Conservation (phyloP, 495 filamentous ascomycete genomes). For the Monascus purpureus region DNA sequence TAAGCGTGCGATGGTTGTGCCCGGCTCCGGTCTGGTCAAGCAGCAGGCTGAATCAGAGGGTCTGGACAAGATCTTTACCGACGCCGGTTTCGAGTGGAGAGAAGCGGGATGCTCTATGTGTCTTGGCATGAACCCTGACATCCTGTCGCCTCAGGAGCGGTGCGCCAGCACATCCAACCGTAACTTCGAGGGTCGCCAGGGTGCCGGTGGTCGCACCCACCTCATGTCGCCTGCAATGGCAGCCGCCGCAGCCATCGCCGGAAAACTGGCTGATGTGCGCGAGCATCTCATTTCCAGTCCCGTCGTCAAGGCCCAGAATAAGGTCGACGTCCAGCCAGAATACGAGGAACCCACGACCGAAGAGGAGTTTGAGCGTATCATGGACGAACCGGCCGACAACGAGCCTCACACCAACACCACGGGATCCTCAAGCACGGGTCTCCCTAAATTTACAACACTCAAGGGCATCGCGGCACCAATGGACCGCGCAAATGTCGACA, state of each 20-base stretch:
- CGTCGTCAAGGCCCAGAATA: slow-evolving; percentile 41
- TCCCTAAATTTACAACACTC: slow-evolving; percentile 68
- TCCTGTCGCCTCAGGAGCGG: slow-evolving; percentile 83
- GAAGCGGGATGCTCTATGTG: slow-evolving; percentile 99
- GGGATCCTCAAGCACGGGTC: slow-evolving; percentile 41
- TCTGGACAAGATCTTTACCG: slow-evolving; percentile 79
- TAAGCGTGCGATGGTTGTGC: slow-evolving; percentile 90
- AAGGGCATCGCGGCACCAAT: slow-evolving; percentile 83
- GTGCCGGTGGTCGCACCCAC: slow-evolving; percentile 84
- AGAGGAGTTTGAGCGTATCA: slow-evolving; percentile 59
- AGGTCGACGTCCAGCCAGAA: slow-evolving; percentile 43
- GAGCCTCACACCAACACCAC: slow-evolving; percentile 45
- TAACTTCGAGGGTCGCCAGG: slow-evolving; percentile 95
- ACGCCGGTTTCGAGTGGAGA: slow-evolving; percentile 94
- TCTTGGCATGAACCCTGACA: slow-evolving; percentile 98
- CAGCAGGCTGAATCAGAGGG: slow-evolving; percentile 83
- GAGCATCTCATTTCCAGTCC: slow-evolving; percentile 50
- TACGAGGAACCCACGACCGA: slow-evolving; percentile 63
- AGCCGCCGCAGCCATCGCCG: slow-evolving; percentile 75
- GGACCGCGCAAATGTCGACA: slow-evolving; percentile 84
- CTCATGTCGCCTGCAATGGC: slow-evolving; percentile 97
- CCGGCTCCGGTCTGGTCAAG: slow-evolving; percentile 90
- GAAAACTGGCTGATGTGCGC: slow-evolving; percentile 83
- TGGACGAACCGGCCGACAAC: slow-evolving; percentile 62
- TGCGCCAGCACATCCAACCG: slow-evolving; percentile 94